Base-by-base conservation (phyloP, 352 stramenopile species). In the Globisporangium spinosum region DNA sequence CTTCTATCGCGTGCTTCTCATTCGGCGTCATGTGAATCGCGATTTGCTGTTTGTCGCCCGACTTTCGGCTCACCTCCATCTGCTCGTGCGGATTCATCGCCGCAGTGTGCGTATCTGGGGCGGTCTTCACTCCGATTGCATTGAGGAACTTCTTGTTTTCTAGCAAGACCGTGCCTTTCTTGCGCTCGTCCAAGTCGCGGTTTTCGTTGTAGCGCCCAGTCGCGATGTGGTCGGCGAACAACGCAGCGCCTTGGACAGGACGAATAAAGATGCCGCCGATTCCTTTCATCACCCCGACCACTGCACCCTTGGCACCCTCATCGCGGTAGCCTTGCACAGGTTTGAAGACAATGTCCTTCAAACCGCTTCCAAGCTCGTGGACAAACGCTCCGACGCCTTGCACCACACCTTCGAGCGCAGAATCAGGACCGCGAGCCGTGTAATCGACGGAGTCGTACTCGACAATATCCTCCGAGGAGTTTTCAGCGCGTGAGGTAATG, bases 291-390 rank as follows among this genome's bases (percentile, higher is more conserved):
- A 91, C 32, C 0, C 85, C 85, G 23, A 89, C 80, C 1, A 87
- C 75, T 51, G 85, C 85, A 17, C 85, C 85, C 29, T 80, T 81
- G 3, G 82, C 73, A 6, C 85, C 85, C 62, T 86, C 78, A 58
- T 89, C 79, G 5, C 77, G 76, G 51, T 82, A 93, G 0, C 85
- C 85, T 67, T 84, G 72, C 0, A 76, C 70, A 27, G 85, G 85
- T 25, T 87, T 82, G 10, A 84, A 71, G 57, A 93, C 74, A 1
- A 93, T 68, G 65, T 89, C 82, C 53, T 83, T 85, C n/a, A 93
- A 69, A 1, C 77, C 78, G 8, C 75, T 80, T 27, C 78, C 82
- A 43, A 93, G 77, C 35, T 91, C 83, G 62, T 91, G 82, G 40
- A 88, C 62, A 27, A 93, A 80, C 3, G 81, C 83, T 4, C 77